A percentile compares a stretch with the other conserved stretches of the same genome.
phyloP scores from a whole-genome alignment of 176 grass and related monocot species.

The Canna indica region DNA sequence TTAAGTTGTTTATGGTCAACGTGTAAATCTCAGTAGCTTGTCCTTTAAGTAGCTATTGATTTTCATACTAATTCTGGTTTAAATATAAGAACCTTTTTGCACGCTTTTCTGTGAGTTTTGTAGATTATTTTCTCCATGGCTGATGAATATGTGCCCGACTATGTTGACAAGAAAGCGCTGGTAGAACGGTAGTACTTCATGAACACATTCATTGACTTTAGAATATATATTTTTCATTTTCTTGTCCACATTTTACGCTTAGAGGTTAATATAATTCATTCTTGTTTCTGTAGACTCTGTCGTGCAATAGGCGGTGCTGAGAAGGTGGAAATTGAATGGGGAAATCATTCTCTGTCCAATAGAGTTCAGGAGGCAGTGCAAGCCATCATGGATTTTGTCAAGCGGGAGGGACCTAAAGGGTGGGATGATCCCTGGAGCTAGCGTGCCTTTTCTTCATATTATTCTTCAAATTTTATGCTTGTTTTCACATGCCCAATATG shows the following conservation, averaged over 20 bases:
- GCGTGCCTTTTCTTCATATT: neutral
- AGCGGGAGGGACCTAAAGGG: constrained; percentile 87
- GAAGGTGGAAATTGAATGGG: constrained; percentile 90
- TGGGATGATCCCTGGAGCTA: constrained; percentile 99
- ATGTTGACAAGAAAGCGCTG: constrained; percentile 85
- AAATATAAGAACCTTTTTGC: neutral
- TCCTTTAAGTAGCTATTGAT: neutral
- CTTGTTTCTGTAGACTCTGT: constrained; percentile 46
- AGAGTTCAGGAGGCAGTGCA: constrained; percentile 80
- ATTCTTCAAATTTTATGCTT: too few relatives aligned
- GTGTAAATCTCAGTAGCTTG: neutral
- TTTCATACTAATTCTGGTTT: neutral
- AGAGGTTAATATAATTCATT: neutral
- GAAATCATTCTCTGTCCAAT: constrained; percentile 84
- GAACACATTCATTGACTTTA: neutral
- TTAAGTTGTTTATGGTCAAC: neutral
- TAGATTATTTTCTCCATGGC: constrained; percentile 98
- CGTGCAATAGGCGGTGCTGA: constrained; percentile 69
- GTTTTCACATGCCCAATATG: too few relatives aligned
- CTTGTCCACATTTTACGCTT: neutral
- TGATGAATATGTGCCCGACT: constrained; percentile 87
- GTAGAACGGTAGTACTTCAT: constrained; percentile 45
- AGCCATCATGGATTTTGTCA: constrained; percentile 95
- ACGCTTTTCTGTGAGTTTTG: neutral
- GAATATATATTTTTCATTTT: neutral